Conservation (phyloP, 225 moss, liverwort and hornwort species). For the Marchantia paleacea region DNA sequence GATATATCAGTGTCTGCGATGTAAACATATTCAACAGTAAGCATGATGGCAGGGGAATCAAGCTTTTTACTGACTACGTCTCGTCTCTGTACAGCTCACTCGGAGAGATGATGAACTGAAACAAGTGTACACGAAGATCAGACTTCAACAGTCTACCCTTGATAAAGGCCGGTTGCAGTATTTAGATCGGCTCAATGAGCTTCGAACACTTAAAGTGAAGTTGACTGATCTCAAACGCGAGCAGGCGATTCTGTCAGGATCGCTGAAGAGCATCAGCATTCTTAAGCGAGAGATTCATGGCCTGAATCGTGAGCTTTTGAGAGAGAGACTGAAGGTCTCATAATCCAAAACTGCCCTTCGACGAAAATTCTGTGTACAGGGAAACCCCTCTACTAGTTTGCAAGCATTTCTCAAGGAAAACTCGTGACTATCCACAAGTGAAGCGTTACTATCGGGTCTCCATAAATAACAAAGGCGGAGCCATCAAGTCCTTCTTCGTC, state of each 20-base stretch:
- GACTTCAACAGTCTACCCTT: conserved; percentile 60
- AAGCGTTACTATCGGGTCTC: too few species aligned
- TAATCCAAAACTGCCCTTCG: background rate
- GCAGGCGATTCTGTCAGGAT: conserved; percentile 43
- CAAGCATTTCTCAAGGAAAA: too few species aligned
- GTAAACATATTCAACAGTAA: background rate
- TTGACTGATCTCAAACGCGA: conserved; percentile 52
- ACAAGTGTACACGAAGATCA: conserved; percentile 58
- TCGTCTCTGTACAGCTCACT: conserved; percentile 41
- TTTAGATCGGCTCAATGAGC: conserved; percentile 54
- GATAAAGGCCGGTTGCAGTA: conserved; percentile 58
- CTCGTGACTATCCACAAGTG: too few species aligned
- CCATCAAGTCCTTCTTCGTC: too few species aligned
- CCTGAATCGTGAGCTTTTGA: conserved; percentile 46
- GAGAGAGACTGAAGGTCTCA: conserved; percentile 57
- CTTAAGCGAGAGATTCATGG: conserved; percentile 52
- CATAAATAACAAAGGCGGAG: too few species aligned
- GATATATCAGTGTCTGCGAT: too few species aligned
- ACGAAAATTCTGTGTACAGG: background rate
- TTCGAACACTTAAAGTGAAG: conserved; percentile 56
- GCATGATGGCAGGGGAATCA: background rate
- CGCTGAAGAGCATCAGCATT: conserved; percentile 39
- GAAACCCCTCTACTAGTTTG: too few species aligned
- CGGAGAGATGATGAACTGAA: conserved; percentile 49
- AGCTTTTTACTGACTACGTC: background rate